Conservation (phyloP, 768 basidiomycete genomes). For the Kwoniella dejecticola region DNA sequence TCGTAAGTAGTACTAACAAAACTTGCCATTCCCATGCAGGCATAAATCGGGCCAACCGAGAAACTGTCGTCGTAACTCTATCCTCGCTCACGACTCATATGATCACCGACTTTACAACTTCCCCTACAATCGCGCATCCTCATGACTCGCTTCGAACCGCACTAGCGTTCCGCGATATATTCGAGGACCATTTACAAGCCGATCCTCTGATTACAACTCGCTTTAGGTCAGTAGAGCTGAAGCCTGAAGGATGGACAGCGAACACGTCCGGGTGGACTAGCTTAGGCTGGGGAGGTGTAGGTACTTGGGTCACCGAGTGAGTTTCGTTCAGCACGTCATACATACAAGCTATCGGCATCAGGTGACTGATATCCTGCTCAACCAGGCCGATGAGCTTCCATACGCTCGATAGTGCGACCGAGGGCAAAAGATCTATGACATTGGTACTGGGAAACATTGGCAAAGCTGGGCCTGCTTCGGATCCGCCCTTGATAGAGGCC, state of each 20-base stretch:
- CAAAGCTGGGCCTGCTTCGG: background rate
- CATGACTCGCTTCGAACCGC: conserved; percentile 21
- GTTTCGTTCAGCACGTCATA: conserved; percentile 5
- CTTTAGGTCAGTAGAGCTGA: conserved; percentile 10
- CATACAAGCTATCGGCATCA: background rate
- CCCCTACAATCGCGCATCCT: conserved; percentile 28
- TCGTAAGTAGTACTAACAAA: background rate
- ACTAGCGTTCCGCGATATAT: conserved; percentile 30
- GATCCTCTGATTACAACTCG: conserved; percentile 5
- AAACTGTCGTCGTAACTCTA: conserved; percentile 27
- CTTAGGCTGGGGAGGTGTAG: conserved; percentile 26
- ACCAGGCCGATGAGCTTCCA: conserved; percentile 38
- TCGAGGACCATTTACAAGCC: conserved; percentile 25
- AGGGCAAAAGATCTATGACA: conserved; percentile 24
- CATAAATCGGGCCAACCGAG: conserved; percentile 22
- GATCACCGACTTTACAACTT: conserved; percentile 29
- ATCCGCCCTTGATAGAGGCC: conserved; percentile 13
- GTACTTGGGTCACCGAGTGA: conserved; percentile 40
- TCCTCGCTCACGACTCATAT: conserved; percentile 36
- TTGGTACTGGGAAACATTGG: conserved; percentile 32
- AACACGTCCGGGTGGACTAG: conserved; percentile 33
- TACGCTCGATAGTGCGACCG: conserved; percentile 33
- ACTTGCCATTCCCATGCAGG: conserved; percentile 25
- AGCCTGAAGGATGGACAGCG: conserved; percentile 22
- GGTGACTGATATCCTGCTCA: background rate